phyloP scores from a whole-genome alignment of 2,329 filamentous ascomycete genomes.

The Fusarium decemcellulare region DNA sequence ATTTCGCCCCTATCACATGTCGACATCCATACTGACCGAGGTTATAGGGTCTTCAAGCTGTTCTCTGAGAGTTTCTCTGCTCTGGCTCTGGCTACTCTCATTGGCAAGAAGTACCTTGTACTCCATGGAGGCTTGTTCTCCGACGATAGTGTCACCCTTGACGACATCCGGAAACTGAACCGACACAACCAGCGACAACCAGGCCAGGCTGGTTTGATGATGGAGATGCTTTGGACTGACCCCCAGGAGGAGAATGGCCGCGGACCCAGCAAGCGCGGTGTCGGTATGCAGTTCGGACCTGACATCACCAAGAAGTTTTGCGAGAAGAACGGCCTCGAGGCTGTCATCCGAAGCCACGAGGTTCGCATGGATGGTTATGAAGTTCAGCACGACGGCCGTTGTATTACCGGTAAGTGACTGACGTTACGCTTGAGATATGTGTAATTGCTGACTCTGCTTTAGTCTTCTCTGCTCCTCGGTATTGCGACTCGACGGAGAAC shows the following conservation, averaged over 20 bases:
- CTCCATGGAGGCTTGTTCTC: conserved; percentile 97
- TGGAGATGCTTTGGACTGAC: conserved; percentile 99
- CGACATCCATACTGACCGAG: conserved; percentile 11
- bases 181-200: conserved; percentile 93
- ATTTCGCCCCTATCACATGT: not conserved
- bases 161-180: conserved; percentile 95
- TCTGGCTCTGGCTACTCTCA: conserved; percentile 89
- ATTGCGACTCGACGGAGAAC: conserved; percentile 98
- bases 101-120: conserved; percentile 91
- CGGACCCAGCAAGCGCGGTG: conserved; percentile 95
- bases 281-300: conserved; percentile 96
- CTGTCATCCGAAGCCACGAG: conserved; percentile 97
- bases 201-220: conserved; percentile 95
- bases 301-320: conserved; percentile 98
- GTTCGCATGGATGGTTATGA: conserved; percentile 99
- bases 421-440: not conserved
- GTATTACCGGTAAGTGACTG: conserved; percentile 82
- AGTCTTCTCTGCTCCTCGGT: conserved; percentile 98
- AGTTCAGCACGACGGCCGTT: conserved; percentile 94
- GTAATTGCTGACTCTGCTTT: conserved; percentile 27
- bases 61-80: conserved; percentile 99
- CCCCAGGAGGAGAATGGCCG: conserved; percentile 89
- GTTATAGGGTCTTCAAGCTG: conserved; percentile 85
- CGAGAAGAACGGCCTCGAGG: conserved; percentile 93
- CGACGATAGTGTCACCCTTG: conserved; percentile 90